Evolutionary conservation across 2,329 filamentous ascomycete genomes (phyloP).

Genomic region (Leptographium wingfieldii): DNA sequence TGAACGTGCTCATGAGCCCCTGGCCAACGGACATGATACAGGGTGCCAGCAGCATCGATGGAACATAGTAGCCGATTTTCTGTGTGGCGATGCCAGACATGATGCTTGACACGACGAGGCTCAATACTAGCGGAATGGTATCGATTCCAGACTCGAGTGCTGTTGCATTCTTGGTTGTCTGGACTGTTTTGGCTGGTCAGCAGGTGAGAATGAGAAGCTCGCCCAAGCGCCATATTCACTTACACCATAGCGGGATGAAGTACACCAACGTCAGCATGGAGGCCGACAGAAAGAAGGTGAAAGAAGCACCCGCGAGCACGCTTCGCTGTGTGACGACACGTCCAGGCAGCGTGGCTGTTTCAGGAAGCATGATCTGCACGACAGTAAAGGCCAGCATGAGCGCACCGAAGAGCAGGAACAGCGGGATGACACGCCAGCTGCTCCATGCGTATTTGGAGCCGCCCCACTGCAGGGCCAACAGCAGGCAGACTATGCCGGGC

Average conservation of each 20-base stretch:
- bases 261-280: slow-evolving; percentile 43
- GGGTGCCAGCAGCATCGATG: slow-evolving; percentile 39
- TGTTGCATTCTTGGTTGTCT: slow-evolving; percentile 39
- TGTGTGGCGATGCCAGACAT: slow-evolving; percentile 35
- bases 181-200: slow-evolving; percentile 24
- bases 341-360: slow-evolving; percentile 43
- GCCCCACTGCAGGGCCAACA: slow-evolving; percentile 53
- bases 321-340: slow-evolving; percentile 42
- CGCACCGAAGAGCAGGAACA: slow-evolving; percentile 38
- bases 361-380: slow-evolving; percentile 39
- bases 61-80: slow-evolving; percentile 47
- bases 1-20: slow-evolving; percentile 46
- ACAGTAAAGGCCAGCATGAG: slow-evolving; percentile 32
- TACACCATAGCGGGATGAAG: slow-evolving; percentile 43
- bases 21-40: slow-evolving; percentile 37
- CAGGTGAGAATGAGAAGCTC: neutral
- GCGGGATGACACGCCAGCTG: slow-evolving; percentile 37
- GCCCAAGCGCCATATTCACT: slow-evolving; percentile 14
- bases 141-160: slow-evolving; percentile 44
- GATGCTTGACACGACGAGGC: slow-evolving; percentile 39
- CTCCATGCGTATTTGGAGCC: slow-evolving; percentile 40
- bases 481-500: slow-evolving; percentile 43
- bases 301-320: slow-evolving; percentile 34
- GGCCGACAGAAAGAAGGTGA: slow-evolving; percentile 33
- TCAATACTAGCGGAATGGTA: slow-evolving; percentile 43